phyloP scores from a whole-genome alignment of 352 stramenopile genomes.

The Pythium diclinum region DNA sequence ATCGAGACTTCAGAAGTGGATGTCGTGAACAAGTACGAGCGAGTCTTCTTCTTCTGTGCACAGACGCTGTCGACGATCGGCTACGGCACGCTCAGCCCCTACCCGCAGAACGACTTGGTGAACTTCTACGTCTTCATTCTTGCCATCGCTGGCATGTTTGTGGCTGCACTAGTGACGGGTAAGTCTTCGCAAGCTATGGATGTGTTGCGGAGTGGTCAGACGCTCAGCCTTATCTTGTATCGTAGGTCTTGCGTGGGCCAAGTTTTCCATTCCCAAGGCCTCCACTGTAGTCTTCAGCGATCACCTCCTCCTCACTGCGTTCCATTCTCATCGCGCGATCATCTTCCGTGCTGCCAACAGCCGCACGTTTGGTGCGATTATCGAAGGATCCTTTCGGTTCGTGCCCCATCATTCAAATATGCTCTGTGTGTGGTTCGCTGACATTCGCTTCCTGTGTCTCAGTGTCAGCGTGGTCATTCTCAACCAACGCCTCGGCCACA shows the following conservation, averaged over 20 bases:
- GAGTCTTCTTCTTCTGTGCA: constrained; percentile 56
- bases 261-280: constrained; percentile 56
- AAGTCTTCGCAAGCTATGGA: not conserved
- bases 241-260: constrained; percentile 64
- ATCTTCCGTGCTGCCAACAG: constrained; percentile 65
- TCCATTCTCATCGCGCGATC: constrained; percentile 46
- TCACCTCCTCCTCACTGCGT: constrained; percentile 43
- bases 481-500: constrained; percentile 38
- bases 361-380: constrained; percentile 44
- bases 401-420: not conserved
- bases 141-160: constrained; percentile 36
- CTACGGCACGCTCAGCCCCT: constrained; percentile 44
- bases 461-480: constrained; percentile 55
- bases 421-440: not conserved
- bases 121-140: constrained; percentile 68
- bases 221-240: no score
- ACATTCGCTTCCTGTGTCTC: not conserved
- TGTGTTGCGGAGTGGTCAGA: no score
- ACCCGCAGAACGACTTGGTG: constrained; percentile 40
- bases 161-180: constrained; percentile 57
- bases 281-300: constrained; percentile 53
- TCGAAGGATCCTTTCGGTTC: constrained; percentile 59
- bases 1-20: constrained; percentile 20
- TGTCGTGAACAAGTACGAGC: constrained; percentile 26
- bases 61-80: constrained; percentile 65